phyloP scores from a whole-genome alignment of 1,139 yeast species.

The Sugiyamaella japonica region DNA sequence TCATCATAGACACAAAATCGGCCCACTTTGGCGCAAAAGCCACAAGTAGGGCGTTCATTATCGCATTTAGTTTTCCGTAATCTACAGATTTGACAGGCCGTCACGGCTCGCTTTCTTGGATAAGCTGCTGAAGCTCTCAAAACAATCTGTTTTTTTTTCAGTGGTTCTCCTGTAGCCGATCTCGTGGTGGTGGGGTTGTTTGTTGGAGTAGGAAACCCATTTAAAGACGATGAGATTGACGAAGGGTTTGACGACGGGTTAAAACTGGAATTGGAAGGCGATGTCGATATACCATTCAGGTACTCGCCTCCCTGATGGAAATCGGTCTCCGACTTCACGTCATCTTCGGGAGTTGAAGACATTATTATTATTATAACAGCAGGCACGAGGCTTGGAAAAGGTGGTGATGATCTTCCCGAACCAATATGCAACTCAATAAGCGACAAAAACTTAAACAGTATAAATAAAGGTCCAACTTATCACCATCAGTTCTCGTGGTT shows the following conservation, averaged over 20 bases:
- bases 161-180: conserved; percentile 2
- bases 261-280: background rate
- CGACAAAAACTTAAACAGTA: background rate
- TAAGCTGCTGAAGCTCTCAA: conserved; percentile 16
- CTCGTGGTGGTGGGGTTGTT: background rate
- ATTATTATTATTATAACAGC: background rate
- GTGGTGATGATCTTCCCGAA: no score
- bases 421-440: background rate
- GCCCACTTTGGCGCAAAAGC: conserved; percentile 23
- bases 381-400: background rate
- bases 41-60: conserved; percentile 26
- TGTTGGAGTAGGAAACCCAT: conserved; percentile 7
- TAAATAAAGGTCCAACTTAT: background rate
- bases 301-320: background rate
- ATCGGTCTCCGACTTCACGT: conserved; percentile 3
- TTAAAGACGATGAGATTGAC: background rate
- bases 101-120: conserved; percentile 23
- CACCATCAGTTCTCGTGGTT: no score
- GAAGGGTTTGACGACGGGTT: background rate
- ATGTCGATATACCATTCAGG: background rate
- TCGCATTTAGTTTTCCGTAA: conserved; percentile 26
- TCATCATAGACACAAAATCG: conserved; percentile 26
- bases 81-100: conserved; percentile 27
- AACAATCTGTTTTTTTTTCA: conserved; percentile 10
- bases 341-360: conserved; percentile 13